Evolutionary conservation across 208 protist genomes (phyloP).

Genomic region (Leishmania amazonensis): DNA sequence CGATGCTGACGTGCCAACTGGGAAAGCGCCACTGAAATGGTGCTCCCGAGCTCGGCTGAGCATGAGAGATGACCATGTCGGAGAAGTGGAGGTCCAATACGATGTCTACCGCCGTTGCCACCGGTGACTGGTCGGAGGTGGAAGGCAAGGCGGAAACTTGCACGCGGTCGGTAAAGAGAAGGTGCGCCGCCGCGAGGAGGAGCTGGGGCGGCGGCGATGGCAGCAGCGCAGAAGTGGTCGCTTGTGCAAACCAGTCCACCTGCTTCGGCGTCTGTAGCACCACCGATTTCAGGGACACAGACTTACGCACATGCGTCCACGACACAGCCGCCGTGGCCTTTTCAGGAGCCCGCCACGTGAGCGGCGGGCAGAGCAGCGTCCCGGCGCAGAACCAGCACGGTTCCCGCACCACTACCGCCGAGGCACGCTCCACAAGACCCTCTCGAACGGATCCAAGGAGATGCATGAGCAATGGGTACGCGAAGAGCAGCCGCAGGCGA

Average conservation of each 20-base stretch:
- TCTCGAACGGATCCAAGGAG: constrained; percentile 15
- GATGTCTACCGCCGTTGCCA: background rate
- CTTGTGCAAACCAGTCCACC: constrained; percentile 15
- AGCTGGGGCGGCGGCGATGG: background rate
- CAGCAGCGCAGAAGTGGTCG: background rate
- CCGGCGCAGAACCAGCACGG: constrained; percentile 30
- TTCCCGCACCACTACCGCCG: constrained; percentile 16
- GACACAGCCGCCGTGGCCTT: background rate
- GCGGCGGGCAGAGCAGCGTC: constrained; percentile 20
- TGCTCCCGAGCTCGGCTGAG: background rate
- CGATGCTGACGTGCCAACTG: constrained; percentile 1
- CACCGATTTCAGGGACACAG: constrained; percentile 6
- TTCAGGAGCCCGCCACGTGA: constrained; percentile 12
- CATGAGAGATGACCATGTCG: constrained; percentile 6
- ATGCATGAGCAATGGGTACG: constrained; percentile 26
- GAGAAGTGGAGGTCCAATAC: background rate
- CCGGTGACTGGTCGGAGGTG: background rate
- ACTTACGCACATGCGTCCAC: constrained; percentile 25
- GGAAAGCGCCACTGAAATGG: constrained; percentile 16
- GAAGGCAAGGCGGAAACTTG: background rate
- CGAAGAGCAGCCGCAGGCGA: constrained; percentile 19
- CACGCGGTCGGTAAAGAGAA: constrained; percentile 2
- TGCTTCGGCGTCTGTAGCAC: constrained; percentile 17
- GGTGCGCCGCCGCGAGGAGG: background rate
- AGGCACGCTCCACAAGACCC: constrained; percentile 16